Percentiles rank a stretch among this genome's conserved stretches.
Conservation (phyloP, 2,329 filamentous ascomycete genomes). For the Biscogniauxia sp. region DNA sequence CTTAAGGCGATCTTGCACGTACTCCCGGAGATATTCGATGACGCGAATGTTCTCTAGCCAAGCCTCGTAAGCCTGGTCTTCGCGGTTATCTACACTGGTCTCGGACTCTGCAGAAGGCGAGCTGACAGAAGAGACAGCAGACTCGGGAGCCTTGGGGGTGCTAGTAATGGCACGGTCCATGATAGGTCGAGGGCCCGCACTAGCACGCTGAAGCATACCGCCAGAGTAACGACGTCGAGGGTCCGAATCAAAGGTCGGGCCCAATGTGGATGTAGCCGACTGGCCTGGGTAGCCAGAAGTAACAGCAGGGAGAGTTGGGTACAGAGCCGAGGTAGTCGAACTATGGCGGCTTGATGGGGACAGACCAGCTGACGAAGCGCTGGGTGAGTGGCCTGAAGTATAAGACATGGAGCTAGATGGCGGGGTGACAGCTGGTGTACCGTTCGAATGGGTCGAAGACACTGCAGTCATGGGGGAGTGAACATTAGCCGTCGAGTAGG, state of each 20-base stretch:
- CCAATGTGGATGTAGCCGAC: slow-evolving; percentile 68
- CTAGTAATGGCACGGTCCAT: slow-evolving; percentile 38
- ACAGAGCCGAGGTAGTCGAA: slow-evolving; percentile 62
- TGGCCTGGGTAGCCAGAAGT: slow-evolving; percentile 67
- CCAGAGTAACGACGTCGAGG: slow-evolving; percentile 65
- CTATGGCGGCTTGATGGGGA: slow-evolving; percentile 65
- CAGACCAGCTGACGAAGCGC: slow-evolving; percentile 67
- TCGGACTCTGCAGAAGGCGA: slow-evolving; percentile 59
- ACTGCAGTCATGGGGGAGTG: slow-evolving; percentile 59
- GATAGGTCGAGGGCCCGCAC: slow-evolving; percentile 41
- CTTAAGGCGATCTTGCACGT: slow-evolving; percentile 56
- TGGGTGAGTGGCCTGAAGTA: slow-evolving; percentile 73
- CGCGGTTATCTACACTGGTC: slow-evolving; percentile 47
- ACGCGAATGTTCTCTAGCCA: slow-evolving; percentile 66
- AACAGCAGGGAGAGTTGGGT: slow-evolving; percentile 71
- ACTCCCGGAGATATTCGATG: slow-evolving; percentile 60
- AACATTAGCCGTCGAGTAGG: slow-evolving; percentile 41
- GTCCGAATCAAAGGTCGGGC: slow-evolving; percentile 62
- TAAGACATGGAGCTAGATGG: slow-evolving; percentile 75
- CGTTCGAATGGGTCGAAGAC: slow-evolving; percentile 54
- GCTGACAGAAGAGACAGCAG: slow-evolving; percentile 43
- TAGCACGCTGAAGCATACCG: slow-evolving; percentile 63
- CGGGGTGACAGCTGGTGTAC: slow-evolving; percentile 75
- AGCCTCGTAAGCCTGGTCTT: slow-evolving; percentile 60
- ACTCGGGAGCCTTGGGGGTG: slow-evolving; percentile 44